Evolutionary conservation across 139 green algal genomes (phyloP).

Genomic region (Spirogloea muscicola): DNA sequence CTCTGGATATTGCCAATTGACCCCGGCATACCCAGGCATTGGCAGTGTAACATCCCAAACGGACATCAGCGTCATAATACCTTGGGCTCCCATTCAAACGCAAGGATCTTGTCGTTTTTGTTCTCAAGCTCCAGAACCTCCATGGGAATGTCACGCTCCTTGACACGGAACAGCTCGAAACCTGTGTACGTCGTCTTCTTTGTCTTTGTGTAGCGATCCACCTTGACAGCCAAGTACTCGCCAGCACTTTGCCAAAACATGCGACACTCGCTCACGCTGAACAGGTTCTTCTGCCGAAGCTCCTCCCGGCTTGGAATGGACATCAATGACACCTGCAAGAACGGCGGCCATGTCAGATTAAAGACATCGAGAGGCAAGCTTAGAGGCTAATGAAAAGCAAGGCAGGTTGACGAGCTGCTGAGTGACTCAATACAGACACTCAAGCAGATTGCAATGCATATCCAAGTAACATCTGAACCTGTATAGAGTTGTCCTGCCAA

Average conservation of each 20-base stretch:
- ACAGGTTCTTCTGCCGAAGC: conserved; percentile 95
- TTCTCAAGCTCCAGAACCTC: conserved; percentile 61
- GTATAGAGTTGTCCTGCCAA: no score
- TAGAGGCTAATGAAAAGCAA: no score
- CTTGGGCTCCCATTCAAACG: conserved; percentile 94
- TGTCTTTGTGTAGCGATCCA: conserved; percentile 96
- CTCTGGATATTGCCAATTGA: no score
- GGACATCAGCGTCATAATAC: no score
- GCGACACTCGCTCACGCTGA: conserved; percentile 85
- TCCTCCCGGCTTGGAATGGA: conserved; percentile 72
- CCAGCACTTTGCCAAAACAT: conserved; percentile 94
- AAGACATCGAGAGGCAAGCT: no score
- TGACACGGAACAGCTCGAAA: conserved; percentile 91
- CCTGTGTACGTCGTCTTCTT: conserved; percentile 89
- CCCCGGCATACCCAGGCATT: no score
- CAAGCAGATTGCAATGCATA: no score
- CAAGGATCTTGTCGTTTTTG: conserved; percentile 73
- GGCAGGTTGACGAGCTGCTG: no score
- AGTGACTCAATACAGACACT: no score
- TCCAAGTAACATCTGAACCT: no score
- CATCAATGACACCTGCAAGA: conserved; percentile 57
- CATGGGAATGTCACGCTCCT: conserved; percentile 77
- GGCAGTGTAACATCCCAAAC: no score
- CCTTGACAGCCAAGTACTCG: conserved; percentile 92
- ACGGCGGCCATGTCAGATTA: no score